Evolutionary conservation across 2,329 filamentous ascomycete genomes (phyloP), one percentile per base, ranked within the genome.

Genomic region (Zymoseptoria tritici): DNA sequence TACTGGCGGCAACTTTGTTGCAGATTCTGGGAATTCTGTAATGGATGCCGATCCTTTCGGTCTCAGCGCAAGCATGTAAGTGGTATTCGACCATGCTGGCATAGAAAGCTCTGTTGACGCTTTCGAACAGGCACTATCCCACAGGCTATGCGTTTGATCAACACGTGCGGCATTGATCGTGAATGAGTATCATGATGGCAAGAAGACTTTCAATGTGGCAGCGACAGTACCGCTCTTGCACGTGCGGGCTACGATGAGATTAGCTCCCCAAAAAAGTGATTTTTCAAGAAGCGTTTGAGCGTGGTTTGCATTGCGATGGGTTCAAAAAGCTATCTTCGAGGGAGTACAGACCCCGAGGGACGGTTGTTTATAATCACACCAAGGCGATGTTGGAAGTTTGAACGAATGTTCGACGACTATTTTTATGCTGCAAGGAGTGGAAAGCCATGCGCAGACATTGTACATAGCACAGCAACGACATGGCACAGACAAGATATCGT

Each of bases 31-130:
- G 71, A 92, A 97, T 70, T 89, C 91, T 19, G 90, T 91, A 77
- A 80, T 96, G 54, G 92, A 97, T 72, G 90, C 91, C 75, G 92
- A 97, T 74, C 93, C 93, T 0, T 97, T 97, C 70, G 92, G 92
- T 11, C 80, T 97, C 56, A 93, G 89, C 60, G 92, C 92, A 42
- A 96, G 90, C 76, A 96, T 96, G 93, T 90, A 93, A 66, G 91
- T 90, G 55, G 72, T 75, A 78, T 61, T 72, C 75, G 26, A 62
- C 56, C 11, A 58, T 57, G 29, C 61, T 26, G 62, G 62, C 22
- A 58, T 52, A 60, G 31, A 19, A 24, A 36, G 22, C 49, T n/a
- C 56, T n/a, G 42, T 20, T 42, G 36, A 42, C 29, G n/a, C 3
- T 20, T 42, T 21, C 4, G 24, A 55, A 26, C 50, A 53, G 52